Evolutionary conservation across 345 rosid genomes (phyloP).

Genomic region (Kandelia obovata): DNA sequence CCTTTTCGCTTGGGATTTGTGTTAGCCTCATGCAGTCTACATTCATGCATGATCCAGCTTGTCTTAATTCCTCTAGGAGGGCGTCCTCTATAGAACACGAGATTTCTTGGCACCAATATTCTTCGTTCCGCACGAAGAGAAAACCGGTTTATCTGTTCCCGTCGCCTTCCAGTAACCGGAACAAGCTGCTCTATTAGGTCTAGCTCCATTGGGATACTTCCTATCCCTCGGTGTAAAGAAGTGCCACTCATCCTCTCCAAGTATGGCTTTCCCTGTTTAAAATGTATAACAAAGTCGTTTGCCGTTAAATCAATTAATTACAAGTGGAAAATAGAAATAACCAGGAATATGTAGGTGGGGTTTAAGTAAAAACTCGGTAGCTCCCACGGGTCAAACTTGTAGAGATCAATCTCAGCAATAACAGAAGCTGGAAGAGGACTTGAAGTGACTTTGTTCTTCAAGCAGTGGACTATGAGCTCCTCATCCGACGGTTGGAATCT

Average conservation of each 20-base stretch:
- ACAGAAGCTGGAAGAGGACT: constrained; percentile 44
- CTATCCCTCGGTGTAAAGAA: constrained; percentile 40
- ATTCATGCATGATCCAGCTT: constrained; percentile 36
- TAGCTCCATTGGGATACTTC: constrained; percentile 35
- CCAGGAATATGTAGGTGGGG: neutral
- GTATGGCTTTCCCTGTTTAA: constrained; percentile 17
- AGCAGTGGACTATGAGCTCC: constrained; percentile 46
- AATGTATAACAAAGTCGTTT: neutral
- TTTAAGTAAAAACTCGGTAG: constrained; percentile 38
- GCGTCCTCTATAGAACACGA: constrained; percentile 32
- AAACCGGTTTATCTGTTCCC: constrained; percentile 20
- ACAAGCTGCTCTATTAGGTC: constrained; percentile 33
- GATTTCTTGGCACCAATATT: constrained; percentile 28
- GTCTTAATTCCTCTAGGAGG: constrained; percentile 32
- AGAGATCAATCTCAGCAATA: constrained; percentile 48
- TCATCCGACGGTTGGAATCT: constrained; percentile 51
- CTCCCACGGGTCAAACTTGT: constrained; percentile 50
- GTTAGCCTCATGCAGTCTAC: constrained; percentile 23
- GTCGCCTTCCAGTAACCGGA: constrained; percentile 33
- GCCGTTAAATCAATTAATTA: neutral
- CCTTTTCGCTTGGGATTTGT: constrained; percentile 14
- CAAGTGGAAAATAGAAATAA: neutral
- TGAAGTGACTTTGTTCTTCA: constrained; percentile 37
- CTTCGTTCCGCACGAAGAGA: neutral
- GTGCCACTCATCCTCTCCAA: constrained; percentile 36